These are phyloP conservation scores for Otatea glauca DNA, from an alignment of 176 grass and related monocot genomes.

Conservation along the genomic window DNA sequence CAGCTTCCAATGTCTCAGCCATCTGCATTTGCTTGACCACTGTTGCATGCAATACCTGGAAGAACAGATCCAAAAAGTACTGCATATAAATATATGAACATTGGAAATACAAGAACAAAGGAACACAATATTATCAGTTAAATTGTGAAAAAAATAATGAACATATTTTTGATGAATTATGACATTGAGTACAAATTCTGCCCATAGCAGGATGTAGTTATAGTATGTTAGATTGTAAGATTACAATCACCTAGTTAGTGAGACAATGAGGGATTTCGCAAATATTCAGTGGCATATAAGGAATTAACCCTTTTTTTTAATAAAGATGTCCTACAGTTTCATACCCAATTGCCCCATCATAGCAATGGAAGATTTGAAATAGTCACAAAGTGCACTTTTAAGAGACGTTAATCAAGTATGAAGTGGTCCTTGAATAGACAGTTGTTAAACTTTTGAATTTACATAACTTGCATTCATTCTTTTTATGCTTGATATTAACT, in stretches of 20 bases:
- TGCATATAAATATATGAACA: conserved; percentile 4
- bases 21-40: conserved; percentile 91
- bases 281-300: no score
- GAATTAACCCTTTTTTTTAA: not conserved
- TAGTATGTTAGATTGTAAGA: not conserved
- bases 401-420: not conserved
- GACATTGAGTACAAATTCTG: conserved; percentile 18
- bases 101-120: conserved; percentile 27
- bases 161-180: conserved; percentile 26
- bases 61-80: conserved; percentile 22
- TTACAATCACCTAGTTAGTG: not conserved
- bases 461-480: not conserved
- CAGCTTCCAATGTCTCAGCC: conserved; percentile 68
- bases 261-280: not conserved
- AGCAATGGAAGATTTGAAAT: not conserved
- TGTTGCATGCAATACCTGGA: conserved; percentile 88
- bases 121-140: conserved; percentile 8
- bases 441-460: conserved; percentile 9
- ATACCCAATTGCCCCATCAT: not conserved
- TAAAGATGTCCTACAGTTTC: not conserved
- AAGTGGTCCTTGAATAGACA: not conserved
- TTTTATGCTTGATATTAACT: conserved; percentile 11
- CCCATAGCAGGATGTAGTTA: conserved; percentile 12
- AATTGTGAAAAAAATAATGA: not conserved
- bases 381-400: not conserved